Percentiles rank a stretch among this genome's conserved stretches.
Conservation (phyloP, 2,329 filamentous ascomycete species). For the Bisporella sp. region DNA sequence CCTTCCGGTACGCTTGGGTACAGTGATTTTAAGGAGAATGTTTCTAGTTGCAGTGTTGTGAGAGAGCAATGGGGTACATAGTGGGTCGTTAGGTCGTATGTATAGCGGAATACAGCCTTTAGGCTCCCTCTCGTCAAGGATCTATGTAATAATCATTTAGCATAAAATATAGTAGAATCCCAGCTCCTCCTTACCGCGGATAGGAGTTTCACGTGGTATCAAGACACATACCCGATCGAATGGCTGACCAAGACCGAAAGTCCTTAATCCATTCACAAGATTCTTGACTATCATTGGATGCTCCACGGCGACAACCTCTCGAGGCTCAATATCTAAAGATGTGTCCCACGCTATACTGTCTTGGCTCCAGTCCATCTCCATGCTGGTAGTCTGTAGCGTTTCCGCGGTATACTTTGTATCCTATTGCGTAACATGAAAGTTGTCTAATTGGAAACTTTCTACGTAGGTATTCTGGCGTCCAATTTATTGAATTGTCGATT, state of each 20-base stretch:
- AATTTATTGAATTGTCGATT: too few species aligned
- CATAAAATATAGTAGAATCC: too few species aligned
- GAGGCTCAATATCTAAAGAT: conserved; percentile 42
- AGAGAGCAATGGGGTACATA: conserved; percentile 72
- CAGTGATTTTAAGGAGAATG: conserved; percentile 75
- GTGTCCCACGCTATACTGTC: conserved; percentile 23
- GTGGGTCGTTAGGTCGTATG: conserved; percentile 71
- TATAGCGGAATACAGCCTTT: conserved; percentile 58
- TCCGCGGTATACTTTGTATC: neutral
- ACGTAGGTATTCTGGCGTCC: neutral
- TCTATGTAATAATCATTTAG: conserved; percentile 24
- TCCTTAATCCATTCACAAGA: conserved; percentile 55
- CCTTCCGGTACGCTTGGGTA: conserved; percentile 80
- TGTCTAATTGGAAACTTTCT: too few species aligned
- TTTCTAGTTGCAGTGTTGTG: conserved; percentile 73
- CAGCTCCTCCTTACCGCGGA: too few species aligned
- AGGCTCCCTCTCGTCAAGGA: conserved; percentile 36
- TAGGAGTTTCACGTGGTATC: too few species aligned
- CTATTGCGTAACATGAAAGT: too few species aligned
- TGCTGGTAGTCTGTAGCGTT: too few species aligned
- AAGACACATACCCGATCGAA: conserved; percentile 22
- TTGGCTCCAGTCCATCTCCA: neutral
- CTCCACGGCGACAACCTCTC: conserved; percentile 53
- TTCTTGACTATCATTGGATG: conserved; percentile 61
- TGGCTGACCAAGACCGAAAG: conserved; percentile 39